Evolutionary conservation across 1,284 basidiomycete genomes (phyloP).

Genomic region (Puccinia hordei): DNA sequence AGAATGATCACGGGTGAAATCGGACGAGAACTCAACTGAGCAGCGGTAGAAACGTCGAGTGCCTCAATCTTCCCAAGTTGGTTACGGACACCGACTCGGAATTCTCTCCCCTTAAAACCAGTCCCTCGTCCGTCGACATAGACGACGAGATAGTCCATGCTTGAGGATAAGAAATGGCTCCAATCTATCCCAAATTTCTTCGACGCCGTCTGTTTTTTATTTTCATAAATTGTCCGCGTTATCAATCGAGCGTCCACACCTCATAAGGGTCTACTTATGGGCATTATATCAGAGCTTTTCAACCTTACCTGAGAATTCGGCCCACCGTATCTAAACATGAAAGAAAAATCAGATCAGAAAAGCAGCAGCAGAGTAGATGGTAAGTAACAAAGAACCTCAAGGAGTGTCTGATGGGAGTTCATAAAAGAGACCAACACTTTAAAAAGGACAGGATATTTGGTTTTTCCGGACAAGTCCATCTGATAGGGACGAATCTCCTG

Average conservation of each 20-base stretch:
- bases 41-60: slow-evolving; percentile 81
- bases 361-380: slow-evolving; percentile 8
- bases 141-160: slow-evolving; percentile 81
- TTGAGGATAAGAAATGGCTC: slow-evolving; percentile 81
- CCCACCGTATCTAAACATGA: slow-evolving; percentile 74
- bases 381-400: slow-evolving; percentile 20
- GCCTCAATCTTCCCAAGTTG: slow-evolving; percentile 85
- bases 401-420: neutral
- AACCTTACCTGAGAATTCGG: slow-evolving; percentile 68
- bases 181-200: slow-evolving; percentile 73
- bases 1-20: slow-evolving; percentile 44
- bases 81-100: slow-evolving; percentile 80
- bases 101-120: slow-evolving; percentile 77
- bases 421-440: slow-evolving; percentile 66
- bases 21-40: slow-evolving; percentile 60
- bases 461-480: slow-evolving; percentile 87
- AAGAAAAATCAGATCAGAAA: neutral
- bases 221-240: neutral
- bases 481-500: slow-evolving; percentile 84
- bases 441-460: slow-evolving; percentile 90
- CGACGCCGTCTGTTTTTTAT: slow-evolving; percentile 66
- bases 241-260: neutral
- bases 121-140: slow-evolving; percentile 91
- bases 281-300: too few relatives aligned
- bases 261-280: too few relatives aligned